Evolutionary conservation across 208 protist genomes (phyloP).

Genomic region (Trypanosoma congolense): DNA sequence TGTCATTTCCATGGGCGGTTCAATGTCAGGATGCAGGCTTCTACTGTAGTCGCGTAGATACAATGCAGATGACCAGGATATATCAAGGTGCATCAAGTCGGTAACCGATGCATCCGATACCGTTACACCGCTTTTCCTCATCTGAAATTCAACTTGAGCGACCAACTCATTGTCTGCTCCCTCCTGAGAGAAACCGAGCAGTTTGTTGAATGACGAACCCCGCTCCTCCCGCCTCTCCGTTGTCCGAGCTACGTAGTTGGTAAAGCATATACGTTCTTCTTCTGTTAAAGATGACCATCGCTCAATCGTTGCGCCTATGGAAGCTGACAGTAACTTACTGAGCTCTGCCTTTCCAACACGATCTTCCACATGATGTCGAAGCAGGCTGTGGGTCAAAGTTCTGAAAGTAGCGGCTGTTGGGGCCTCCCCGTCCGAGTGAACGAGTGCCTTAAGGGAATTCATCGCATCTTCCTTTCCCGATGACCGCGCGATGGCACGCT

Average conservation of each 20-base stretch:
- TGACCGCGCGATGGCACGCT: conserved; percentile 22
- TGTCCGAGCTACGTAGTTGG: conserved; percentile 35
- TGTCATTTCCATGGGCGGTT: conserved; percentile 59
- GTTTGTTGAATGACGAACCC: conserved; percentile 42
- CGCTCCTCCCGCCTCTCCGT: conserved; percentile 48
- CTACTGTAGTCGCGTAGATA: conserved; percentile 36
- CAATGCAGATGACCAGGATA: conserved; percentile 64
- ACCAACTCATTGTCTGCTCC: conserved; percentile 64
- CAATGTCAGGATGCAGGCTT: conserved; percentile 22
- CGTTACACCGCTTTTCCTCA: conserved; percentile 35
- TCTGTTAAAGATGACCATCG: conserved; percentile 38
- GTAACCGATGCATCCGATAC: conserved; percentile 31
- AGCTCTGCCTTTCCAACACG: conserved; percentile 38
- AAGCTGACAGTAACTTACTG: conserved; percentile 40
- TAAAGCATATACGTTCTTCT: conserved; percentile 45
- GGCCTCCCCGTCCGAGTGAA: conserved; percentile 22
- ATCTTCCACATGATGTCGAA: conserved; percentile 39
- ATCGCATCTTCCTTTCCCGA: conserved; percentile 32
- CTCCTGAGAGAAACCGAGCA: conserved; percentile 50
- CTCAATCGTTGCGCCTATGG: conserved; percentile 26
- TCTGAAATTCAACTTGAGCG: conserved; percentile 44
- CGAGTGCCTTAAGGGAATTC: conserved; percentile 43
- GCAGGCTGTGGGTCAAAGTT: conserved; percentile 29
- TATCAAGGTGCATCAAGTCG: conserved; percentile 67
- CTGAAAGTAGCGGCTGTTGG: conserved; percentile 26